Evolutionary conservation across 345 rosid species (phyloP).

Genomic region (Salix caprea): DNA sequence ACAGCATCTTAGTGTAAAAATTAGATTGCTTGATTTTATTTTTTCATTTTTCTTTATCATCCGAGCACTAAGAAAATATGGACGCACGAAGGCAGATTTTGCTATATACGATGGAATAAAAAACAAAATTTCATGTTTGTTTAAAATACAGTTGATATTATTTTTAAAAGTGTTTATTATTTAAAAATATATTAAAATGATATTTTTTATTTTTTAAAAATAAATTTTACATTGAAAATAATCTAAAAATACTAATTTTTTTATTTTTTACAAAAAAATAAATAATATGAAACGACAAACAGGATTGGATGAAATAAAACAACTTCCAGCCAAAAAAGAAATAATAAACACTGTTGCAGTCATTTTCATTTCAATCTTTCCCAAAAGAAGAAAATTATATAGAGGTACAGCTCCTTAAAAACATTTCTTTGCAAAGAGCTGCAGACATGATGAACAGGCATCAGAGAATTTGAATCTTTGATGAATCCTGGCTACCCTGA

Average conservation of each 20-base stretch:
- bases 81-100: neutral
- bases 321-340: no score
- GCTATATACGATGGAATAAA: neutral
- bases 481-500: neutral
- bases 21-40: no score
- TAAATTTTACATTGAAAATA: no score
- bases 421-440: neutral
- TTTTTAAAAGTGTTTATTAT: no score
- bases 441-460: neutral
- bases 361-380: neutral
- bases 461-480: no score
- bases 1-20: no score
- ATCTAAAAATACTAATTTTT: no score
- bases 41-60: neutral
- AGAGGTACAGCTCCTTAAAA: neutral
- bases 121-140: neutral
- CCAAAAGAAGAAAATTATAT: neutral
- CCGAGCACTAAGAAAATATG: neutral
- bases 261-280: no score
- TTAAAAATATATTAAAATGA: no score
- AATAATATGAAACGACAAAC: no score
- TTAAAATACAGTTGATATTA: accelerated
- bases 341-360: neutral
- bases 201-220: no score
- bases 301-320: no score